Conservation (phyloP, 805 yeast species). For the Blastobotrys mokoenaii region DNA sequence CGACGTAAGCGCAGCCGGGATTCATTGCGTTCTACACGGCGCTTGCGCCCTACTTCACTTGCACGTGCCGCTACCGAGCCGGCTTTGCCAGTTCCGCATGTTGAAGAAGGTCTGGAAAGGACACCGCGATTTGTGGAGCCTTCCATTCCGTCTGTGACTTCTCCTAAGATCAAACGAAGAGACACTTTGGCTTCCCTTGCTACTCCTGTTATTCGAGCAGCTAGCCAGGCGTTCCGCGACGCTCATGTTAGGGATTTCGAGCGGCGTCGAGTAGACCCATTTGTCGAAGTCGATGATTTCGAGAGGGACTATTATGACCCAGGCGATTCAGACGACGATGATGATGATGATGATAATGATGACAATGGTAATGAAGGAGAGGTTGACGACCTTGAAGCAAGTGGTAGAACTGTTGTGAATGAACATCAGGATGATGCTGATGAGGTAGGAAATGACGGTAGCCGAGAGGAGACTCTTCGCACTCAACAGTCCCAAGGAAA, state of each 20-base stretch:
- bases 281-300: conserved; percentile 23
- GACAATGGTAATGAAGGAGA: conserved; percentile 12
- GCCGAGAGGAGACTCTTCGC: not conserved
- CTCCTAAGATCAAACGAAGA: conserved; percentile 4
- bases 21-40: no score
- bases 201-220: conserved; percentile 21
- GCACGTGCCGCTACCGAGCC: not conserved
- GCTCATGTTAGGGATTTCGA: conserved; percentile 26
- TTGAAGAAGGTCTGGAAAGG: not conserved
- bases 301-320: conserved; percentile 23
- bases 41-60: no score
- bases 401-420: not conserved
- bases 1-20: not conserved
- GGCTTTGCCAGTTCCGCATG: not conserved
- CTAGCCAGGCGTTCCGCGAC: conserved; percentile 8
- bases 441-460: not conserved
- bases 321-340: conserved; percentile 27
- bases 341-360: conserved; percentile 22
- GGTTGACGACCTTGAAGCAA: conserved; percentile 2
- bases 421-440: not conserved
- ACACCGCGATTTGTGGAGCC: not conserved
- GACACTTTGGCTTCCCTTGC: conserved; percentile 15
- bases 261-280: conserved; percentile 15
- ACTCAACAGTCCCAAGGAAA: no score
- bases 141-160: not conserved